Conservation (phyloP, 2,329 filamentous ascomycete species). For the Teratosphaeria destructans region DNA sequence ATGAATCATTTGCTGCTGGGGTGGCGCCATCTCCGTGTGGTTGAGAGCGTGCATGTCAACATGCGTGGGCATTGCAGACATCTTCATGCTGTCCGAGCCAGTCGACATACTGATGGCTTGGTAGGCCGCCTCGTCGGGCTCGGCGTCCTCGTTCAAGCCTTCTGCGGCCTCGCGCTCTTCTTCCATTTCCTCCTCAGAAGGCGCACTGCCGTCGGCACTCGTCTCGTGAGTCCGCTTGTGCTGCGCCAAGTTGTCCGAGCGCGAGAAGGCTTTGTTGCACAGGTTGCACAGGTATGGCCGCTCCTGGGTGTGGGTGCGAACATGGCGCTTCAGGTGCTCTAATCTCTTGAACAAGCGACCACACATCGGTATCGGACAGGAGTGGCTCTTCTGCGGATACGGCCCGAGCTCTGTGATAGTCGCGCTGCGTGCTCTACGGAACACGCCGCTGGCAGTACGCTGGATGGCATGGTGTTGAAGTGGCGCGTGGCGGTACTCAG, state of each 20-base stretch:
- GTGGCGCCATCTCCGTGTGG: conserved; percentile 30
- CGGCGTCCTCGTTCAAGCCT: conserved; percentile 59
- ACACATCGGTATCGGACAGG: conserved; percentile 96
- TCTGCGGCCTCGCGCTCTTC: conserved; percentile 79
- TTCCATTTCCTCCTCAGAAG: conserved; percentile 74
- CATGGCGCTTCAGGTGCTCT: conserved; percentile 98
- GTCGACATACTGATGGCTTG: conserved; percentile 21
- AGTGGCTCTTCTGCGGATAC: conserved; percentile 96
- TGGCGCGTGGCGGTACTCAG: conserved; percentile 30
- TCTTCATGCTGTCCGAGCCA: conserved; percentile 16
- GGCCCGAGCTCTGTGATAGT: conserved; percentile 95
- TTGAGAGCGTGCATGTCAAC: conserved; percentile 23
- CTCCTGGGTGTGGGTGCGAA: conserved; percentile 98
- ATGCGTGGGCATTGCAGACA: conserved; percentile 26
- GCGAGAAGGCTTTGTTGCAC: conserved; percentile 97
- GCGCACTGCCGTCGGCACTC: conserved; percentile 51
- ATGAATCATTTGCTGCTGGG: conserved; percentile 34
- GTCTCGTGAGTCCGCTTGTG: conserved; percentile 74
- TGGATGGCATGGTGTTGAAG: conserved; percentile 49
- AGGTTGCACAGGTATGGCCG: conserved; percentile 94
- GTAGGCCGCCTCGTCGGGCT: conserved; percentile 15
- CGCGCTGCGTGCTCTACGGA: conserved; percentile 82
- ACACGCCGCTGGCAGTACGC: conserved; percentile 58
- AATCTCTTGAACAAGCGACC: conserved; percentile 96
- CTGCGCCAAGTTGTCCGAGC: conserved; percentile 98